Base-by-base conservation (phyloP, 2,329 filamentous ascomycete genomes). In the Penicillium sp. region DNA sequence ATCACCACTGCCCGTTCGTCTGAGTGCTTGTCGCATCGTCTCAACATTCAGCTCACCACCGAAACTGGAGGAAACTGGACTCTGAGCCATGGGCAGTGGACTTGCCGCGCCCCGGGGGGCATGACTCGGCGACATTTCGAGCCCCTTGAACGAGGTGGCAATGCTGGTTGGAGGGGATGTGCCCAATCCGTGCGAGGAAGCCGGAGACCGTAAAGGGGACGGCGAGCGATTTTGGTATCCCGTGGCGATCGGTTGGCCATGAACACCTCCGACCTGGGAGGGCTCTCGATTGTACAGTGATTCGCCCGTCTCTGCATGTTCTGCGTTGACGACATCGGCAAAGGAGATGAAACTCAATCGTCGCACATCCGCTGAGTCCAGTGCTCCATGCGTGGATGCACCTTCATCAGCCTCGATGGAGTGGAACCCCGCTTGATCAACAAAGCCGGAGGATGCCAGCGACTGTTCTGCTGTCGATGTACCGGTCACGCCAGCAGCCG, bases 341-440 rank as follows among this genome's bases (percentile, higher is more conserved):
- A 98, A 98, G 7, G 92, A 96, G 73, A 98, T 96, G 79, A 98
- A 98, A 74, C 90, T 95, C 63, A 98, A 79, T 22, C 94, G 87
- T 48, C 91, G 88, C 17, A 96, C 86, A 69, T 96, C 93, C 49
- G 86, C 83, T 41, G 84, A 85, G 70, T 96, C 92, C 62, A 94
- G 80, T 48, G 88, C 87, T 35, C 89, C 91, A 74, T 94, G 94
- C 72, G 87, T 91, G 59, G 89, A 90, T 1, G 86, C 86, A 28
- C 82, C 82, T 65, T 94, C 90, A 43, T 87, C 81, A n/a, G 76
- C 77, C 54, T 85, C 81, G 50, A 54, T 53, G 4, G 59, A 41
- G 42, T 64, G 62, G 25, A 53, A 20, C 37, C 76, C 80, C 5
- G 82, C 78, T 69, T 86, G 81, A 22, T 84, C 81, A 48, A 78